Evolutionary conservation across 495 filamentous ascomycete genomes (phyloP), one percentile per base, ranked within the genome.

Genomic region (Hypoxylon subgilvum): DNA sequence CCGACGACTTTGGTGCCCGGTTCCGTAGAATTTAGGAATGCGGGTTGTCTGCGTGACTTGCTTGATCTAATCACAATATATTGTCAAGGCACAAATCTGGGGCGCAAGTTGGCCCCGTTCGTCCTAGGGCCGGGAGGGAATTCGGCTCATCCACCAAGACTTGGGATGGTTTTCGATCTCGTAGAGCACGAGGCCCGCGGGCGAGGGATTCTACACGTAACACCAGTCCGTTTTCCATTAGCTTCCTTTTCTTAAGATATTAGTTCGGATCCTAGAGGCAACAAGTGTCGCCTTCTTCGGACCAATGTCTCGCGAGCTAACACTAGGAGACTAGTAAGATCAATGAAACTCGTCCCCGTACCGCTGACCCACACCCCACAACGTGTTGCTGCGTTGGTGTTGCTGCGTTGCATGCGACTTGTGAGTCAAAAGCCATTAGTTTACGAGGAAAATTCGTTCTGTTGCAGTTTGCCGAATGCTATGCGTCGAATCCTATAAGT

Each of bases 261-360:
- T 16, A 17, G 58, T 50, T 55, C 43, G 61, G 61, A 39, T 58
- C 14, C 44, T 50, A 40, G 32, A 50, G 54, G 61, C 13, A 45
- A 53, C 49, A 47, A 64, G 55, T 45, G 53, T 58, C 48, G 46
- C 61, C 57, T 54, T 41, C 58, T 64, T 71, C 69, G 70, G 72
- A 66, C 62, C 67, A 73, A 74, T 72, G 63, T 72, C 69, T 58
- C 49, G 61, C 73, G 72, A 76, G 58, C 58, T 59, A 54, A 57
- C 17, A 53, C 47, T 61, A 55, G 39, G 39, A 52, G 4, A 53
- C 50, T 55, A 67, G 58, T 63, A 63, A 61, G 47, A 53, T 46
- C 52, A 67, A 54, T 63, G 60, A 61, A 43, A 60, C 44, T 43
- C 47, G 38, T 49, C 61, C 9, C 51, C 57, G 42, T 38, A 54